A percentile compares a stretch with the other conserved stretches of the same genome.
Conservation (phyloP, 2,329 filamentous ascomycete species). For the Dendryphion nanum region DNA sequence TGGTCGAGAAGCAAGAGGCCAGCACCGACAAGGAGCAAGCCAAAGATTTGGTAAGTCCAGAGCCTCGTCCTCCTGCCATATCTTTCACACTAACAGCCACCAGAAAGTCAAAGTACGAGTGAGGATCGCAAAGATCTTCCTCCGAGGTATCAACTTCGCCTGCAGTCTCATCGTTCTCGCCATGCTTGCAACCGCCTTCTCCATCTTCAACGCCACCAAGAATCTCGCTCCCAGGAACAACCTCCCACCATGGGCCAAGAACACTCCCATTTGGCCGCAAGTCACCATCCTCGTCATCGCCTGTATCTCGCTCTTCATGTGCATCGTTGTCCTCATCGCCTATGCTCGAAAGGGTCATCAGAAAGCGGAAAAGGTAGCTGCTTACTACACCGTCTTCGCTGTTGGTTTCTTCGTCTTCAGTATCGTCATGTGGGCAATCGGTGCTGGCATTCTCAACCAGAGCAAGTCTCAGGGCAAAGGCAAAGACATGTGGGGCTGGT, state of each 20-base stretch:
- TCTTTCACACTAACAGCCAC: conserved; percentile 36
- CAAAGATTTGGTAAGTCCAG: conserved; percentile 75
- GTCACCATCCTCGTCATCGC: conserved; percentile 77
- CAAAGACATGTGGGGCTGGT: conserved; percentile 97
- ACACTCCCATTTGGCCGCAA: conserved; percentile 86
- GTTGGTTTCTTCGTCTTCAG: conserved; percentile 92
- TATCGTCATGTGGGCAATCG: conserved; percentile 87
- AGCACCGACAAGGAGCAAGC: conserved; percentile 83
- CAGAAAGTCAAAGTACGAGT: conserved; percentile 93
- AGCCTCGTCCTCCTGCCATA: too few relatives aligned
- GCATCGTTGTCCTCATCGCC: conserved; percentile 74
- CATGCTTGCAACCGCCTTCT: conserved; percentile 83
- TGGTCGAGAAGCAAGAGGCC: conserved; percentile 80
- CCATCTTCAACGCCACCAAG: conserved; percentile 89
- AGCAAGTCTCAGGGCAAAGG: conserved; percentile 69
- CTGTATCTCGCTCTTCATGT: conserved; percentile 76
- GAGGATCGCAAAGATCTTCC: conserved; percentile 87
- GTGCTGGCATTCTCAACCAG: conserved; percentile 79
- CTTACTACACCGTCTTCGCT: conserved; percentile 94
- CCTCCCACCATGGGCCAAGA: conserved; percentile 78
- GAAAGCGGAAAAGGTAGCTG: conserved; percentile 85
- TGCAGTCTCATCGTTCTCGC: conserved; percentile 93
- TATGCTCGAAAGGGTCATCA: conserved; percentile 88
- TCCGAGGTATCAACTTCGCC: conserved; percentile 95
- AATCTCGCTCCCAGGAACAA: conserved; percentile 71